Evolutionary conservation across 2,329 filamentous ascomycete species (phyloP).

Genomic region (Didymella sp.): DNA sequence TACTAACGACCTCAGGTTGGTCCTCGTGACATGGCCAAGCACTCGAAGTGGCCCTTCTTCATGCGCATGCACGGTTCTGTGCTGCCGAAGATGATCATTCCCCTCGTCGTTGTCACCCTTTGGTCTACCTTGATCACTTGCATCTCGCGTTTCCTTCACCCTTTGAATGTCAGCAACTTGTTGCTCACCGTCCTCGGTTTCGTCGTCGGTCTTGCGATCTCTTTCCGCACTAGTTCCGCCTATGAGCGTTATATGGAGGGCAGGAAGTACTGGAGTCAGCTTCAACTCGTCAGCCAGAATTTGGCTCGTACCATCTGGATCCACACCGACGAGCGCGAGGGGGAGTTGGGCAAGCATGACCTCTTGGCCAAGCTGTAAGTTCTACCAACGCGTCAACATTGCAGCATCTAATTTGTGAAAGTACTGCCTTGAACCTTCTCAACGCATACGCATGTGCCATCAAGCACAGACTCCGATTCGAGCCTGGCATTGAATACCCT

Average conservation of each 20-base stretch:
- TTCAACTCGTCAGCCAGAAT: conserved; percentile 64
- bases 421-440: conserved; percentile 76
- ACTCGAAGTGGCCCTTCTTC: conserved; percentile 79
- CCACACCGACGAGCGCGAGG: conserved; percentile 68
- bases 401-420: conserved; percentile 24
- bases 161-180: conserved; percentile 67
- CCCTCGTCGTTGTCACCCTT: conserved; percentile 65
- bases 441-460: conserved; percentile 78
- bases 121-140: conserved; percentile 73
- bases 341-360: conserved; percentile 67
- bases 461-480: conserved; percentile 84
- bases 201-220: conserved; percentile 78
- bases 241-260: conserved; percentile 72
- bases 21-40: conserved; percentile 72
- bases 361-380: conserved; percentile 70
- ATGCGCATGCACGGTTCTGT: conserved; percentile 79
- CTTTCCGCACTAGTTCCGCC: conserved; percentile 77
- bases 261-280: conserved; percentile 68
- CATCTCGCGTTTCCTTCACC: conserved; percentile 52
- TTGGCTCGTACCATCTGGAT: conserved; percentile 81
- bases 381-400: not conserved
- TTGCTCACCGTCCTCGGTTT: conserved; percentile 81
- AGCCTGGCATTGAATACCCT: conserved; percentile 78
- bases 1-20: conserved; percentile 50
- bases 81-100: conserved; percentile 75